phyloP scores from a whole-genome alignment of 2,329 filamentous ascomycete species.

The Trichophyton schoenleinii region DNA sequence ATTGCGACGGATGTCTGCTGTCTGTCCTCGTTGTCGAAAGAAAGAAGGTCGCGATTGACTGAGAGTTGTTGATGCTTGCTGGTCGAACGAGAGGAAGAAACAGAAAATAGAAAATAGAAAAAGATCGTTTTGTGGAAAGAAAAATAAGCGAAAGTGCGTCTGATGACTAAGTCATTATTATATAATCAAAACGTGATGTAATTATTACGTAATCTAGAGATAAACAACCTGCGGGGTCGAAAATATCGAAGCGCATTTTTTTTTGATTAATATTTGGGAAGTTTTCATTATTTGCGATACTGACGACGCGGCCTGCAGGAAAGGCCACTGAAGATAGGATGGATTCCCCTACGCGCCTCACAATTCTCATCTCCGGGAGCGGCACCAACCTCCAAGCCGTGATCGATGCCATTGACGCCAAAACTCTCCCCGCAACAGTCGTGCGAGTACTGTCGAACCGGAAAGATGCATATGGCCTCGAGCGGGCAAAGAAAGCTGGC shows the following conservation, averaged over 20 bases:
- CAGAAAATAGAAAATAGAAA: neutral
- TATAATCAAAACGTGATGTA: neutral
- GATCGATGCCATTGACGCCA: slow-evolving; percentile 45
- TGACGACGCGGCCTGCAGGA: neutral
- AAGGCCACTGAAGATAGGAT: neutral
- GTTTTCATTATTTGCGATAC: no score
- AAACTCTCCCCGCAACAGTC: slow-evolving; percentile 41
- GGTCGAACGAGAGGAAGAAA: neutral
- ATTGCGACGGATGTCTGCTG: slow-evolving; percentile 4
- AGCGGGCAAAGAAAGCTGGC: slow-evolving; percentile 44
- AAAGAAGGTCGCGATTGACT: neutral
- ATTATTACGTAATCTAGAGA: no score
- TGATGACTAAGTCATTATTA: neutral
- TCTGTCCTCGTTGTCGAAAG: neutral
- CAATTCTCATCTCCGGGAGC: slow-evolving; percentile 59
- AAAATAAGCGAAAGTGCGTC: neutral
- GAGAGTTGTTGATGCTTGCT: neutral
- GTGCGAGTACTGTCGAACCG: slow-evolving; percentile 54
- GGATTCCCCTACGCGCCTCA: slow-evolving; percentile 38
- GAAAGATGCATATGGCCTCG: slow-evolving; percentile 52
- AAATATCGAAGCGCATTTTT: no score
- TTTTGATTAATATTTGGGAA: no score
- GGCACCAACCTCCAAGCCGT: slow-evolving; percentile 72
- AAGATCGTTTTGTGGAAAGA: neutral
- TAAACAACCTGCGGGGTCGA: no score